Percentiles rank a stretch among this genome's conserved stretches.
These are phyloP conservation scores for Senna siamea DNA, from an alignment of 306 rosid species.

Conservation along the genomic window DNA sequence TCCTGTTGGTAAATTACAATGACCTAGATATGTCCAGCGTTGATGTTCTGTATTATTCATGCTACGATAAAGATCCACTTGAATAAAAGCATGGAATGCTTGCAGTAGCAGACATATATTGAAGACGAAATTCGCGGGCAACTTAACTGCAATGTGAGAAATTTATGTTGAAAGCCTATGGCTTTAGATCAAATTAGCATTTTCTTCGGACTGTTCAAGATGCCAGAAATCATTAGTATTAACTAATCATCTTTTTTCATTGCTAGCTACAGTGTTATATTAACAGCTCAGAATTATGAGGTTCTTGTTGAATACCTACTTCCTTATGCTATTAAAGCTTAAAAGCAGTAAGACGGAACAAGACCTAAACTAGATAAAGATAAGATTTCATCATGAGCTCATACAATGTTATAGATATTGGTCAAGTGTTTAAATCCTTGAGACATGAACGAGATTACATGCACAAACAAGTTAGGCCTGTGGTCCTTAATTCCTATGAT, in stretches of 20 bases:
- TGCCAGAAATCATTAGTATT: neutral
- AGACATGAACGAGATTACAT: neutral
- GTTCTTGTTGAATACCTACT: neutral
- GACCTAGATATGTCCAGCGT: no score
- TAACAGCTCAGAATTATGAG: neutral
- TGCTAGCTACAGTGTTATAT: neutral
- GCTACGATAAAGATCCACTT: neutral
- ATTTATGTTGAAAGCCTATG: conserved; percentile 10
- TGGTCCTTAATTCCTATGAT: neutral
- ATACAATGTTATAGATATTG: neutral
- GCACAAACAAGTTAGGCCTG: neutral
- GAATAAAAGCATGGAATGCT: neutral
- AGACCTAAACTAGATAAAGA: neutral
- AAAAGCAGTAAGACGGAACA: neutral
- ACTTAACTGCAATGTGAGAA: neutral
- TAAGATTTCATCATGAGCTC: neutral
- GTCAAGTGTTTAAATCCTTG: neutral
- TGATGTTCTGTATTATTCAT: no score
- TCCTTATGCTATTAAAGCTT: neutral
- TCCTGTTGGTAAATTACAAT: no score
- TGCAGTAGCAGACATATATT: neutral
- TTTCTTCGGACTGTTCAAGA: neutral
- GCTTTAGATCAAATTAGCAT: neutral
- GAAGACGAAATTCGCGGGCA: neutral
- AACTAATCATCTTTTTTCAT: no score